These are phyloP conservation scores for Ceratocystiopsis sp. DNA, from an alignment of 2,329 filamentous ascomycete species.

Conservation along the genomic window DNA sequence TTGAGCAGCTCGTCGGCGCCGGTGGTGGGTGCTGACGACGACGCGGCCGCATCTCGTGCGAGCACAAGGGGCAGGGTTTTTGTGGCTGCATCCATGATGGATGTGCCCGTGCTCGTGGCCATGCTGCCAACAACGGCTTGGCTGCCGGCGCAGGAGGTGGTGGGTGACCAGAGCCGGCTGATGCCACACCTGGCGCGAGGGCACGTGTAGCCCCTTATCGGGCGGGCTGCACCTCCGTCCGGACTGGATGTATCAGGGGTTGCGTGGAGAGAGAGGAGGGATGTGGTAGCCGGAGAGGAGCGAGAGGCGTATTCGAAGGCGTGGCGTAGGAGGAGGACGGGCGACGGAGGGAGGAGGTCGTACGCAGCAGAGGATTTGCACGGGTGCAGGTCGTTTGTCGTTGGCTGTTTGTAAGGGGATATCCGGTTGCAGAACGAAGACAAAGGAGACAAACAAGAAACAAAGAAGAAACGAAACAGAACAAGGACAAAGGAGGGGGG, in stretches of 20 bases:
- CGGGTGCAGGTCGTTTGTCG: too few species aligned
- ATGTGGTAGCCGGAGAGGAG: too few species aligned
- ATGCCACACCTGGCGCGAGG: background rate
- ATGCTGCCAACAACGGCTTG: background rate
- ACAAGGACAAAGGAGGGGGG: too few species aligned
- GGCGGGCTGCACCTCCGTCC: too few species aligned
- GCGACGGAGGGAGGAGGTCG: too few species aligned
- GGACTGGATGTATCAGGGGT: too few species aligned
- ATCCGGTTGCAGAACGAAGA: background rate
- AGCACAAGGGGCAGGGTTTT: conserved; percentile 4
- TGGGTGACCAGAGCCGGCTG: conserved; percentile 5
- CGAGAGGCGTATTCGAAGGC: too few species aligned
- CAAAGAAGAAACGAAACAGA: too few species aligned
- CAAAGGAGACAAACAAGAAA: background rate
- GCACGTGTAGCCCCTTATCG: too few species aligned
- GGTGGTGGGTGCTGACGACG: conserved; percentile 9
- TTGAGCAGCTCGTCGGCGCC: conserved; percentile 27
- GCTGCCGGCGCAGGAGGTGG: background rate
- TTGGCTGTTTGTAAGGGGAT: background rate
- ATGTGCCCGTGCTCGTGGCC: background rate
- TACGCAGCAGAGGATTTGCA: background rate
- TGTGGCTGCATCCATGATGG: conserved; percentile 8
- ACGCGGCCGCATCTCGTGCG: conserved; percentile 1
- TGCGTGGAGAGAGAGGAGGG: too few species aligned
- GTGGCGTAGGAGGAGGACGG: too few species aligned